Base-by-base conservation (phyloP, 2,329 filamentous ascomycete species). In the Aspergillus chevalieri region DNA sequence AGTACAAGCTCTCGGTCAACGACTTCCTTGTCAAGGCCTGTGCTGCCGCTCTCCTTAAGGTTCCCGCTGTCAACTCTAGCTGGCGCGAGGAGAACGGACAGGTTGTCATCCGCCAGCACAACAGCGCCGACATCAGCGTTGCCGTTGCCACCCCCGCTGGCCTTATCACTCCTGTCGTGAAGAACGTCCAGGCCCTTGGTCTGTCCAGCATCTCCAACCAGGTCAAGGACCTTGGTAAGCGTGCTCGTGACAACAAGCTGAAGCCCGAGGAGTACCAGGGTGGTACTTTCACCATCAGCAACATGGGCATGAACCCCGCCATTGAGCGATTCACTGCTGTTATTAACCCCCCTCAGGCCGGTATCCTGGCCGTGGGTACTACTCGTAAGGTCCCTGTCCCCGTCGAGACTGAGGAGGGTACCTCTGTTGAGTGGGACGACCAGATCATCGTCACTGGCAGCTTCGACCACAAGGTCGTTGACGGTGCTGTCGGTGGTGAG, bases 211-310 rank as follows among this genome's bases (percentile, higher is more conserved):
- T 98, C 76, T 95, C 90, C 48, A 74, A 80, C 65, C 81, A 88
- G 71, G 86, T 98, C 77, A 97, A 97, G 81, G 90, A 95, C 67
- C 87, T 98, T 49, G 91, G 91, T 69, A 95, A 95, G 84, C 89
- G 89, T 70, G 93, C 93, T 55, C 84, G 90, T 54, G 93, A 97
- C 62, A 88, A 89, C 76, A 98, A 97, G 84, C 87, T 98, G 64
- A 97, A 97, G 86, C 93, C 93, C 44, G 92, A 98, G 74, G 91
- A 98, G 77, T 98, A 95, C 84, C 92, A 96, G 80, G 93, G 93
- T 49, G 93, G 93, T 71, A 95, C 89, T 70, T 95, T 98, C 77
- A 96, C 92, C 73, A 97, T 98, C 76, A 95, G 89, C 77, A 98
- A 98, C 84, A 95, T 98, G 93, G 93, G 93, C 74, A 98, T 98